Evolutionary conservation across 2,329 filamentous ascomycete genomes (phyloP).

Genomic region (Trichoderma pleuroti): DNA sequence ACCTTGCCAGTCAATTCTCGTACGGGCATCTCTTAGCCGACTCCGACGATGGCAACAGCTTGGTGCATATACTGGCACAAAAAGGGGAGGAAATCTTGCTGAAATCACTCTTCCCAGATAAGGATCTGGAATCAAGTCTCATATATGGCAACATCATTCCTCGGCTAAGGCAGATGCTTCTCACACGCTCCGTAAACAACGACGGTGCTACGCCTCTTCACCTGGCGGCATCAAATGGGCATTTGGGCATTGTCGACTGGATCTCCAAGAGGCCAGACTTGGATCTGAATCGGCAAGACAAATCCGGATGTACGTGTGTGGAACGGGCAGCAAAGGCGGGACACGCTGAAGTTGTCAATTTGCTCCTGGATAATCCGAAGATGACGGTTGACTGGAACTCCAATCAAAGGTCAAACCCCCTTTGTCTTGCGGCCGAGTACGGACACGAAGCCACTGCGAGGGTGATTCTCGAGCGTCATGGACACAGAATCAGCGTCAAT

Average conservation of each 20-base stretch:
- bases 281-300: neutral
- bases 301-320: neutral
- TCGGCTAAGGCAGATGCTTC: neutral
- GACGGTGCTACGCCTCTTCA: conserved; percentile 1
- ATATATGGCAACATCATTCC: neutral
- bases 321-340: neutral
- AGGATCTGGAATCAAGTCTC: neutral
- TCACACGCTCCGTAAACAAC: neutral
- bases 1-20: neutral
- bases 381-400: neutral
- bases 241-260: neutral
- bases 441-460: neutral
- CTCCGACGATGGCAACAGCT: neutral
- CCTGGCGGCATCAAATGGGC: neutral
- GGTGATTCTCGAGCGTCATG: neutral
- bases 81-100: neutral
- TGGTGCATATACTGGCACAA: conserved; percentile 8
- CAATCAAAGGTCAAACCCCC: neutral
- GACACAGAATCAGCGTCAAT: neutral
- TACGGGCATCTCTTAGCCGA: neutral
- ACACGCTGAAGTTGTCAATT: neutral
- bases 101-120: neutral
- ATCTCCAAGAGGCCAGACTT: neutral
- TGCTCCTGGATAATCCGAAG: neutral
- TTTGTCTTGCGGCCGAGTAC: neutral